Evolutionary conservation across 805 yeast species (phyloP), one percentile per base, ranked within the genome.

Genomic region (Schwanniomyces occidentalis): DNA sequence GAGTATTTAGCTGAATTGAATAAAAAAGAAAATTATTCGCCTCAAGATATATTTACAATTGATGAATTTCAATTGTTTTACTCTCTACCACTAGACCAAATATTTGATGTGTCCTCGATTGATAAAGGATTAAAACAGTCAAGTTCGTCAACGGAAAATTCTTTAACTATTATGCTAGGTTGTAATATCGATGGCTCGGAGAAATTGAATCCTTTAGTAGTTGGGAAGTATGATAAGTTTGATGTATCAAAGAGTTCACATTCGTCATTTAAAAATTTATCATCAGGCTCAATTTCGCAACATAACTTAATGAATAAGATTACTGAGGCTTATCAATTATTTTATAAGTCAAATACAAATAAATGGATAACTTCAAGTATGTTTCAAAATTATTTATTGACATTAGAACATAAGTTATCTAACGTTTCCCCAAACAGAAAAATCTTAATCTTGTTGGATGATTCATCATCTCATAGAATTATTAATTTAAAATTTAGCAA

Each of bases 161-260:
- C 65, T 6, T 45, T 67, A 6, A 77, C 84, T 0, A 73, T 80
- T 7, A 74, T 80, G 81, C 57, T 80, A 4, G 82, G 85, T 18
- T 69, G 76, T 22, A 80, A 80, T 47, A 61, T 77, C 9, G 82
- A 77, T 49, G 86, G 85, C 1, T 65, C 78, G 4, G 85, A 80
- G 40, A 79, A 78, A 48, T 51, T 78, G 18, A 71, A 76, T 21
- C 86, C 86, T 0, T 48, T 80, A 23, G 70, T 80, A 5, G 78
- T 80, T 5, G 85, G 85, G 0, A 72, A 75, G 31, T 73, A 74
- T 41, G 82, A 78, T 37, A 48, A 48, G n/a, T 60, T 66, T 38
- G 71, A 65, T 36, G 53, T 61, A 2, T 48, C 65, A 1, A 47
- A 53, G 15, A 56, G 63, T 25, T 41, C 58, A 1, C 46, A 52